Evolutionary conservation across 495 filamentous ascomycete genomes (phyloP), one percentile per base, ranked within the genome.

Genomic region (Apiosordaria backusii): DNA sequence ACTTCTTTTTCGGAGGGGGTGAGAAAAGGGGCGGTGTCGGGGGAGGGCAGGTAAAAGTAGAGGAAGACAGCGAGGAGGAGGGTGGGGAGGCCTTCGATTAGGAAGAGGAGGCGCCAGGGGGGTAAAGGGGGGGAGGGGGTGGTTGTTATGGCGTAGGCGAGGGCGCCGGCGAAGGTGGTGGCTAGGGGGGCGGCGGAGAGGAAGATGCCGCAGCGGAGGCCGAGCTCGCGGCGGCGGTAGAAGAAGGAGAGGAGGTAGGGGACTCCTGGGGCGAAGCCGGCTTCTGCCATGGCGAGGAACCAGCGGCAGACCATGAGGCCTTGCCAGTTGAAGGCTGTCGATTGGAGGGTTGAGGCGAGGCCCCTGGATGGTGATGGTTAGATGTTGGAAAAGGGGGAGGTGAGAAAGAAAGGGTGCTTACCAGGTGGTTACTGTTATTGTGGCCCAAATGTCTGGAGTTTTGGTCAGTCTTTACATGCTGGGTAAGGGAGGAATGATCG

Each of bases 111-210:
- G 35, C 90, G 83, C 92, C 92, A 97, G 61, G 86, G 90, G 1
- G 89, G 83, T 50, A 96, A 78, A 7, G 80, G 73, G 1, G 87
- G 10, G 4, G 25, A 80, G 71, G 87, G 82, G 2, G 89, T 88
- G 0, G 85, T 89, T 0, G 90, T 93, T 64, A 97, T 95, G 6
- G 87, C 91, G 63, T 91, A 96, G 0, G 92, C 92, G 4, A 97
- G 79, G 4, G 90, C 89, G 19, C 92, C 91, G 0, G 92, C 90
- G 72, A 96, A 96, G 15, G 88, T 89, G 35, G 88, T 94, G 1
- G 92, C 92, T 21, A 96, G 78, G 0, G 92, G 92, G 0, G 91
- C 91, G 2, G 90, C 89, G 1, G 88, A 87, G 4, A 96, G 74
- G 74, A 92, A 93, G 25, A 96, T 73, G 52, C 92, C 92, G 64